Percentiles rank a stretch among this genome's conserved stretches.
Evolutionary conservation across 495 filamentous ascomycete species (phyloP).

Genomic region (Penicillium angulare): DNA sequence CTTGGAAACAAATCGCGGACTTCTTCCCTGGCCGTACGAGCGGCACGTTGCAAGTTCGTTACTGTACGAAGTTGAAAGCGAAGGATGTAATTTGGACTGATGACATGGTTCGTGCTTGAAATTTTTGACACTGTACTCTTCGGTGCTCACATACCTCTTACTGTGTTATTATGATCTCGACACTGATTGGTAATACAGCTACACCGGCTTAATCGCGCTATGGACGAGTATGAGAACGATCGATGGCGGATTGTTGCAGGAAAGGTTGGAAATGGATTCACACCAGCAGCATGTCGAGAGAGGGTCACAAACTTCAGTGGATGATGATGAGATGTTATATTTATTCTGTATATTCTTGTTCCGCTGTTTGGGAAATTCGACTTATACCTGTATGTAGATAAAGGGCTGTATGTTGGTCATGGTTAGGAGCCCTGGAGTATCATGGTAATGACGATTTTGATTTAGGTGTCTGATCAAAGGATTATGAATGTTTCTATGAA

Average conservation of each 20-base stretch:
- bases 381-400: too few relatives aligned
- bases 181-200: conserved; percentile 49
- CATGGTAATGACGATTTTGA: too few relatives aligned
- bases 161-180: not conserved
- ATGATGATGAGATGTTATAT: not conserved
- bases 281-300: conserved; percentile 71
- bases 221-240: conserved; percentile 86
- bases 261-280: conserved; percentile 84
- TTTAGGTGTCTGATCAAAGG: too few relatives aligned
- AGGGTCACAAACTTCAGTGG: too few relatives aligned
- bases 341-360: not conserved
- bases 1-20: conserved; percentile 94
- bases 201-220: conserved; percentile 70
- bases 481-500: too few relatives aligned
- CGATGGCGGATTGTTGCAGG: conserved; percentile 84
- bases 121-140: too few relatives aligned
- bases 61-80: conserved; percentile 90
- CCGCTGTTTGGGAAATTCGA: too few relatives aligned
- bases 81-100: conserved; percentile 92
- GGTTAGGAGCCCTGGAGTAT: too few relatives aligned
- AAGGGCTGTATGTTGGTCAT: too few relatives aligned
- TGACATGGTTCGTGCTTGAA: conserved; percentile 71
- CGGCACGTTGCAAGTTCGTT: conserved; percentile 86
- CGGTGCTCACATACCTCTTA: too few relatives aligned
- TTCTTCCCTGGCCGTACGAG: conserved; percentile 88